Base-by-base conservation (phyloP, 2,329 filamentous ascomycete species). In the Penicillium sp. region DNA sequence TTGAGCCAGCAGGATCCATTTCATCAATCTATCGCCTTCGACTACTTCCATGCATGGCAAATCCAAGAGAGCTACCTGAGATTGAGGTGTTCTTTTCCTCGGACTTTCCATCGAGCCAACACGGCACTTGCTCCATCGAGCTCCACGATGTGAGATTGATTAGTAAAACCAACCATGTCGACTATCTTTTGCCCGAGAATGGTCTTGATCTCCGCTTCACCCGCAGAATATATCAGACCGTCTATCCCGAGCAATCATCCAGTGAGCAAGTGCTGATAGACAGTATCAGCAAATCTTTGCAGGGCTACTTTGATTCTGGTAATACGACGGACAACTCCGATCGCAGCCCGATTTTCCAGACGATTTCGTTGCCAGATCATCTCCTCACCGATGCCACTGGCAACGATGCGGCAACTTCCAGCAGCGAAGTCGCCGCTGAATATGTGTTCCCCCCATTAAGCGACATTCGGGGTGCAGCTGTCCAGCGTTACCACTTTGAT, bases 141-240 rank as follows among this genome's bases (percentile, higher is more conserved):
- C 28, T 68, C n/a, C 48, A 41, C 18, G 58, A 50, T 23, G 50
- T 57, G 18, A 61, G 56, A 30, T 53, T 56, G 2, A 44, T 66
- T 20, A 18, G 60, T 4, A 23, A 41, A n/a, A 54, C 60, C 18
- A 58, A 45, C 34, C 55, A 50, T 25, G 54, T 63, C 11, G 64
- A 68, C 36, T 62, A 65, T 41, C 51, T 68, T 18, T 50, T 68
- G 10, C 65, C 65, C 1, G 64, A 67, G 39, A 58, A 54, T 17
- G 45, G 56, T 2, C 39, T 62, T 20, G 65, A 68, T 39, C 51
- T 68, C 27, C 64, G 64, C 10, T 67, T 68, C 36, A 62, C 59
- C 2, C 57, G 57, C 27, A 60, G 47, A 11, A 32, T 61, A 13
- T 54, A 57, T 31, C 54, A 48, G 4, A 53, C 66, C 12, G 35